Conservation (phyloP, 2,329 filamentous ascomycete species). For the Clonostachys rhizophaga region DNA sequence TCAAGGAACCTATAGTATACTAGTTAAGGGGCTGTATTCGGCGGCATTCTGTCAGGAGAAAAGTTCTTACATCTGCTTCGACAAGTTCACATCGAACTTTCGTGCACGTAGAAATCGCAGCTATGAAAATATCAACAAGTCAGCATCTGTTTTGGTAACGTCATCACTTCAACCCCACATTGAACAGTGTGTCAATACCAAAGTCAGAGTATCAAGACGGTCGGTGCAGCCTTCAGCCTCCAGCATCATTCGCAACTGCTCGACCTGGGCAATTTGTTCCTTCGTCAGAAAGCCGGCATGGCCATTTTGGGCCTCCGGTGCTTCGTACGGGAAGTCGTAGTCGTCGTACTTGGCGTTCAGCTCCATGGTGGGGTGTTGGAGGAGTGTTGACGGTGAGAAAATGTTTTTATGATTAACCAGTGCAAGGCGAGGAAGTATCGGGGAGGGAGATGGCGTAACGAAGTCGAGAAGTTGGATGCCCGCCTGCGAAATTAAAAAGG, state of each 20-base stretch:
- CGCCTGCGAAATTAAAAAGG: background rate
- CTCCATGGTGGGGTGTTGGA: slow-evolving; percentile 35
- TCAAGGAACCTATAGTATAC: slow-evolving; percentile 71
- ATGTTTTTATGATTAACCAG: background rate
- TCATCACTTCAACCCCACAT: background rate
- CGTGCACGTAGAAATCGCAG: slow-evolving; percentile 88
- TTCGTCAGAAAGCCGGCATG: slow-evolving; percentile 85
- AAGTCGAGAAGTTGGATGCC: background rate
- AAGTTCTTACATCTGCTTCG: slow-evolving; percentile 78
- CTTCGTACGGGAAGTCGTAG: slow-evolving; percentile 85
- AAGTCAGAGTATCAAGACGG: slow-evolving; percentile 84
- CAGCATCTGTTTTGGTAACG: slow-evolving; percentile 3
- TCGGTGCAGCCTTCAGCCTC: slow-evolving; percentile 80
- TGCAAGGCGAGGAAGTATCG: slow-evolving; percentile 1
- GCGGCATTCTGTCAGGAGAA: background rate
- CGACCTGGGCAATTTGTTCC: slow-evolving; percentile 84
- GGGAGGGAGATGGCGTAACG: background rate
- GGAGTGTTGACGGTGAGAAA: background rate
- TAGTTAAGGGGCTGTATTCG: slow-evolving; percentile 6
- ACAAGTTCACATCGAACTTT: slow-evolving; percentile 82
- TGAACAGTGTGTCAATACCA: slow-evolving; percentile 47
- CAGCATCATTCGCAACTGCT: slow-evolving; percentile 78
- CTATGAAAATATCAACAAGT: slow-evolving; percentile 29
- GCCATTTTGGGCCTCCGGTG: slow-evolving; percentile 65
- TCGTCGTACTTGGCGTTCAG: slow-evolving; percentile 90